Evolutionary conservation across 805 yeast genomes (phyloP).

Genomic region (Metschnikowia similis): DNA sequence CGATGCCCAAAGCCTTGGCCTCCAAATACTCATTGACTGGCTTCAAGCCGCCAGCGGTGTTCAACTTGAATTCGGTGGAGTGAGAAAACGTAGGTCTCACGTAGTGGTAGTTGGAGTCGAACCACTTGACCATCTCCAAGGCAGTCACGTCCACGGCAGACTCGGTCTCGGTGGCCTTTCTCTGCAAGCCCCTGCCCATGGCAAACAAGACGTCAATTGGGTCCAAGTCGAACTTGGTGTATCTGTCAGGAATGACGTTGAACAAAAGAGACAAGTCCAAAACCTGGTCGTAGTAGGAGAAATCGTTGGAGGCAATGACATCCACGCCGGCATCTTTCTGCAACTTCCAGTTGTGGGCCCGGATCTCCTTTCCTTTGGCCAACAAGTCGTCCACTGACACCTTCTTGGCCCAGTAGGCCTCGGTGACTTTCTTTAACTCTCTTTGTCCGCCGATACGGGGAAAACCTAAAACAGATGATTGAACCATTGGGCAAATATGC

Average conservation of each 20-base stretch:
- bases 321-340: slow-evolving; percentile 98
- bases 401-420: slow-evolving; percentile 98
- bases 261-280: slow-evolving; percentile 87
- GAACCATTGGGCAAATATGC: slow-evolving; percentile 61
- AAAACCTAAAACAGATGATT: slow-evolving; percentile 97
- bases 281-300: slow-evolving; percentile 97
- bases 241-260: slow-evolving; percentile 96
- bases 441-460: slow-evolving; percentile 99
- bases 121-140: slow-evolving; percentile 99
- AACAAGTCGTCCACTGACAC: slow-evolving; percentile 79
- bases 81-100: slow-evolving; percentile 98
- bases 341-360: slow-evolving; percentile 96
- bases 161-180: slow-evolving; percentile 81
- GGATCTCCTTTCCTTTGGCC: slow-evolving; percentile 90
- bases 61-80: slow-evolving; percentile 92
- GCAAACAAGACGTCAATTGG: slow-evolving; percentile 93
- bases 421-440: slow-evolving; percentile 98
- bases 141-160: slow-evolving; percentile 98
- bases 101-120: slow-evolving; percentile 98
- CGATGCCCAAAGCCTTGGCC: slow-evolving; percentile 94
- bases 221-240: slow-evolving; percentile 84
- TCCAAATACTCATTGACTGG: slow-evolving; percentile 97
- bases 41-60: slow-evolving; percentile 66
- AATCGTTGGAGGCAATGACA: slow-evolving; percentile 94
- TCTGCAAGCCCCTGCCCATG: slow-evolving; percentile 99